A percentile compares a stretch with the other conserved stretches of the same genome.
Conservation (phyloP, 1,284 basidiomycete species). For the Paramarasmius palmivorus region DNA sequence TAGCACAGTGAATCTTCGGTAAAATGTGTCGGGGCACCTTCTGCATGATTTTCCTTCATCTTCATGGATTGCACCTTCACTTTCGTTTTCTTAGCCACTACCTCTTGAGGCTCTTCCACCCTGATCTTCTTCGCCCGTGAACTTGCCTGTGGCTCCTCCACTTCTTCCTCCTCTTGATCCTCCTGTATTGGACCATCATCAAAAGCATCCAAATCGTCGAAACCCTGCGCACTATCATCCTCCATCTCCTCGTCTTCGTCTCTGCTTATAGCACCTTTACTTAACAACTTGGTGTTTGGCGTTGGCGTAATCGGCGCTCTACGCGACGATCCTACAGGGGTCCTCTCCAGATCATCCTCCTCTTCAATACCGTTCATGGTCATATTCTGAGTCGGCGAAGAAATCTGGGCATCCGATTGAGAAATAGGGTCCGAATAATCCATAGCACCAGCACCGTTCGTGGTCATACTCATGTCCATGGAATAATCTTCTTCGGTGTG, state of each 20-base stretch:
- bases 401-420: too few species aligned
- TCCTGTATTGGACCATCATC: constrained; percentile 13
- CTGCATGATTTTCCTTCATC: constrained; percentile 39
- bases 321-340: constrained; percentile 19
- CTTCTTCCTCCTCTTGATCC: constrained; percentile 27
- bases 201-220: constrained; percentile 35
- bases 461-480: constrained; percentile 28
- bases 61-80: constrained; percentile 25
- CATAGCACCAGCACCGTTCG: constrained; percentile 25
- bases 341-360: constrained; percentile 31
- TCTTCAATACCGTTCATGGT: constrained; percentile 41
- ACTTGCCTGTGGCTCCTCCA: constrained; percentile 13
- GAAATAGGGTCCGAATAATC: constrained; percentile 28
- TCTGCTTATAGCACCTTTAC: not conserved
- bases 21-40: constrained; percentile 21
- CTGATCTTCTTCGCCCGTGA: too few species aligned
- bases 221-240: constrained; percentile 54
- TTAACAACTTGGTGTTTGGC: not conserved
- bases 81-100: constrained; percentile 29
- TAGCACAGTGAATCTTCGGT: constrained; percentile 1
- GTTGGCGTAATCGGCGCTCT: constrained; percentile 12
- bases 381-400: constrained; percentile 40
- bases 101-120: constrained; percentile 24
- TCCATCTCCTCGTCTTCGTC: constrained; percentile 46
- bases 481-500: constrained; percentile 32